Evolutionary conservation across 148 eudicot species (phyloP), one percentile per base, ranked within the genome.

Genomic region (Bassia scoparia): DNA sequence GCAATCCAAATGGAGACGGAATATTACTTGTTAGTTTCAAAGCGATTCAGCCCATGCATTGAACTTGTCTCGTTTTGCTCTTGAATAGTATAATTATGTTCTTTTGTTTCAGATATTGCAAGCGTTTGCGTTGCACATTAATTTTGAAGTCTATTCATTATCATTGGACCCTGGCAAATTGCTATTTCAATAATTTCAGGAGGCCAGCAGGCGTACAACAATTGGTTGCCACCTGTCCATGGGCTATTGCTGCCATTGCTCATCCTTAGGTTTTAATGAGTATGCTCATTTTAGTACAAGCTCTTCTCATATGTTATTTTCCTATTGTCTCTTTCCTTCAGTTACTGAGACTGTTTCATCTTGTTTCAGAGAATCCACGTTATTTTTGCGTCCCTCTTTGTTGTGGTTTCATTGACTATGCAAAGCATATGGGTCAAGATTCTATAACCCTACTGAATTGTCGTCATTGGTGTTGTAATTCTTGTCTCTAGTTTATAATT

Each of bases 211-310:
- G 84, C 88, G 97, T 56, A 69, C 80, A 96, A 89, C 88, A 96
- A 89, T 80, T 92, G 97, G 97, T 63, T 96, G 83, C 99, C 99
- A 71, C 99, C 99, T n/a, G n/a, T 81, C 97, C 99, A 80, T 96
- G 99, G n/a, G 99, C 99, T 27, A 90, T 96, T 61, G 85, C 83
- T 68, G 99, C 97, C 52, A 66, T 96, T n/a, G 79, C 46, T 89
- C 63, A 69, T 96, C 76, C n/a, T 79, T 96, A 46, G 99, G 99
- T 33, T 96, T 96, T 75, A 96, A 96, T 70, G 99, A 96, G 82
- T 92, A 96, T 95, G 99, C 99, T 49, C 92, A 92, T 54, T 83
- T 95, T 64, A 95, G 94, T 95, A 80, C 69, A 14, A 60, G 5
- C 34, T 75, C 76, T 73, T 24, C 31, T 34, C 53, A 7, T 41